These are phyloP conservation scores for Schizophyllum commune DNA, from an alignment of 1,284 basidiomycete genomes.

Conservation along the genomic window DNA sequence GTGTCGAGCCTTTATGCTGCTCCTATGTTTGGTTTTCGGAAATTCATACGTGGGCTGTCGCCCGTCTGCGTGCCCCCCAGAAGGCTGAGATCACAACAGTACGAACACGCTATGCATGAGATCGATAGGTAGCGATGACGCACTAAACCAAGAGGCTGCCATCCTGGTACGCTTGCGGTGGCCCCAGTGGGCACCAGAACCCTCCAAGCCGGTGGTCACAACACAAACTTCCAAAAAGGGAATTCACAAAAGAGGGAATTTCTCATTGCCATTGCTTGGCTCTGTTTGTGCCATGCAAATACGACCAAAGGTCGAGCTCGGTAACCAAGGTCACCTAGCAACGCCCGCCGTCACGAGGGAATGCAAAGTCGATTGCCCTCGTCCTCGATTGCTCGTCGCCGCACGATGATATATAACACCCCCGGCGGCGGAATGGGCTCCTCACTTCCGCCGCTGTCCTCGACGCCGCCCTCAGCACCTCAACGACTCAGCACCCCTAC, in stretches of 20 bases:
- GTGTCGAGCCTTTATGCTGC: too few species aligned
- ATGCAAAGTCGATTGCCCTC: not conserved
- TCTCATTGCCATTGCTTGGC: not conserved
- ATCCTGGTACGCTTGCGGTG: too few species aligned
- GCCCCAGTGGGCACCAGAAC: too few species aligned
- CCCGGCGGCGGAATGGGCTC: not conserved
- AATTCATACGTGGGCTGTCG: too few species aligned
- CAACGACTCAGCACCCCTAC: not conserved
- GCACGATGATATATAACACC: not conserved
- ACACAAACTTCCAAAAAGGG: too few species aligned
- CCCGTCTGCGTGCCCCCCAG: too few species aligned
- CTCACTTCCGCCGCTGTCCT: not conserved
- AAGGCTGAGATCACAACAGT: too few species aligned
- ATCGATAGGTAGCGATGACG: too few species aligned
- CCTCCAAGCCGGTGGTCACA: too few species aligned
- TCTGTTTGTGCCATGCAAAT: not conserved
- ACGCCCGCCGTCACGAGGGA: not conserved
- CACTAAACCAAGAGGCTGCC: too few species aligned
- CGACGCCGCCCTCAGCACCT: not conserved
- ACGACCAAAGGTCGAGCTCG: not conserved
- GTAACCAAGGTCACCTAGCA: not conserved
- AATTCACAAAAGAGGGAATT: not conserved
- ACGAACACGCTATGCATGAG: too few species aligned
- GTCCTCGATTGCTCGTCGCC: not conserved
- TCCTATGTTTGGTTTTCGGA: too few species aligned